These are phyloP conservation scores for Populus hybrid DNA, from an alignment of 441 rosid species.

Conservation along the genomic window DNA sequence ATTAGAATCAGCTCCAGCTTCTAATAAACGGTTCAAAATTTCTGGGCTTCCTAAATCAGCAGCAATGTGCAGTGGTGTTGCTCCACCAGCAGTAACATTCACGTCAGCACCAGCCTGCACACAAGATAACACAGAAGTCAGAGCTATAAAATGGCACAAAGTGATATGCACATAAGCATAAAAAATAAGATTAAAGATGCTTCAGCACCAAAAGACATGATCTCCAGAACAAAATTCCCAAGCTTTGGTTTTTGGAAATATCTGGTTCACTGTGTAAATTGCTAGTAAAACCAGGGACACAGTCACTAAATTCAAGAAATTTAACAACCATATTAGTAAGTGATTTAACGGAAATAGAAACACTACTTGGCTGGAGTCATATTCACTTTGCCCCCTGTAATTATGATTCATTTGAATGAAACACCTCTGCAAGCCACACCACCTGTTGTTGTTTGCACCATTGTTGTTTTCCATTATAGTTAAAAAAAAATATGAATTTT, in stretches of 20 bases:
- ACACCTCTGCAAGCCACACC: no score
- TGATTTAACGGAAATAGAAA: slow-evolving; percentile 26
- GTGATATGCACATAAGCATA: neutral
- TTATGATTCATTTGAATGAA: no score
- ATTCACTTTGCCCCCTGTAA: no score
- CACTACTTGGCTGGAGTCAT: no score
- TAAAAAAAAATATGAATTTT: no score
- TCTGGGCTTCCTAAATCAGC: slow-evolving; percentile 75
- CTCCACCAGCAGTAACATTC: slow-evolving; percentile 80
- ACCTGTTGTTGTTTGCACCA: no score
- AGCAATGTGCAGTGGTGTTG: slow-evolving; percentile 89
- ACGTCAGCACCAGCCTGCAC: slow-evolving; percentile 81
- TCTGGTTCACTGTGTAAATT: neutral
- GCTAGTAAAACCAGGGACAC: neutral
- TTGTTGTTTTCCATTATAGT: no score
- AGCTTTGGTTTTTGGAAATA: neutral
- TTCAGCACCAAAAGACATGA: neutral
- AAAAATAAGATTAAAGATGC: neutral
- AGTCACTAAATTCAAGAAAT: neutral
- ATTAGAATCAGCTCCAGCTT: slow-evolving; percentile 90
- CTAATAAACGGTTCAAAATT: slow-evolving; percentile 60
- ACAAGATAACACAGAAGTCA: slow-evolving; percentile 10
- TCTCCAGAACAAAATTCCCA: neutral
- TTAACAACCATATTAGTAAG: neutral
- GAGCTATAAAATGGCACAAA: neutral